Percentiles rank a stretch among this genome's conserved stretches.
Evolutionary conservation across 495 filamentous ascomycete genomes (phyloP).

Genomic region (Aspergillus panamensis): DNA sequence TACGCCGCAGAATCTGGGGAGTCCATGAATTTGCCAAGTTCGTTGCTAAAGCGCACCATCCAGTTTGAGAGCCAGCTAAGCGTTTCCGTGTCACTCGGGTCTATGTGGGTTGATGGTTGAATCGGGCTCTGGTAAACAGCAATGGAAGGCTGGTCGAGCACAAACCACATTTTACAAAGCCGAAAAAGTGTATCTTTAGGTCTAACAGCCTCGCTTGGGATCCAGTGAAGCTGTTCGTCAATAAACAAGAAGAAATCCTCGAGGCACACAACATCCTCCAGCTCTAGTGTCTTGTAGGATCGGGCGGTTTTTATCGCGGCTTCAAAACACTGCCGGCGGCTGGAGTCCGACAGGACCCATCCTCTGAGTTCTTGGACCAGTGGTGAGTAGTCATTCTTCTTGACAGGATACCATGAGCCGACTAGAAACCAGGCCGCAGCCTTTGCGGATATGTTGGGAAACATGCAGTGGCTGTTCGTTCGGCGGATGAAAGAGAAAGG

Average conservation of each 20-base stretch:
- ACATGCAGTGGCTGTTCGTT: too few relatives aligned
- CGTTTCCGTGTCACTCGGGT: not conserved
- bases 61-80: slow-evolving; percentile 10
- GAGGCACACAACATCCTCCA: not conserved
- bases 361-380: not conserved
- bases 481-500: too few relatives aligned
- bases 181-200: slow-evolving; percentile 4
- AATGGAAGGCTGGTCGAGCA: slow-evolving; percentile 14
- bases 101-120: not conserved
- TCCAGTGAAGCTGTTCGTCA: slow-evolving; percentile 4
- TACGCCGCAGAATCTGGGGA: slow-evolving; percentile 4
- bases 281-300: not conserved
- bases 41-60: slow-evolving; percentile 6
- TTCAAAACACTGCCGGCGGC: not conserved
- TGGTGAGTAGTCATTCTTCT: not conserved
- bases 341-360: not conserved
- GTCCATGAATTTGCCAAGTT: slow-evolving; percentile 11
- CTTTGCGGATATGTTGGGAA: not conserved
- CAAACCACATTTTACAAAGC: slow-evolving; percentile 3
- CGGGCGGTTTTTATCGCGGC: slow-evolving; percentile 1
- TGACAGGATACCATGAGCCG: not conserved
- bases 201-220: not conserved
- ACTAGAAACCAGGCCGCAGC: not conserved
- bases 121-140: slow-evolving; percentile 6
- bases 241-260: slow-evolving; percentile 6